Conservation (phyloP, 108 stramenopile genomes). For the Skeletonema menzelii region DNA sequence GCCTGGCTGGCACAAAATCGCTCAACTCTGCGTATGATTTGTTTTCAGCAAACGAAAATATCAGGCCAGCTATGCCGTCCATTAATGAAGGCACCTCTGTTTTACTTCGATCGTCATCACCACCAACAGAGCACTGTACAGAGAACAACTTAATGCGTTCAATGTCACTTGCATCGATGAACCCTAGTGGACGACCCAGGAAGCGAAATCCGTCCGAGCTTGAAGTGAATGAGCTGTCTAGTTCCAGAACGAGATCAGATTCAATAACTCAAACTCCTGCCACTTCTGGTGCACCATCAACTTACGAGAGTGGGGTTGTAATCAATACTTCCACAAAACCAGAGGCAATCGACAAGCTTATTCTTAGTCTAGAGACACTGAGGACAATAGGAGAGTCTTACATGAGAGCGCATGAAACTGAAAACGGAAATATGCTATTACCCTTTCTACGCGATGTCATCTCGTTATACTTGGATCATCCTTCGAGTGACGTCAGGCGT, state of each 20-base stretch:
- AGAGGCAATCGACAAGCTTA: slow-evolving; percentile 58
- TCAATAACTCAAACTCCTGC: not conserved
- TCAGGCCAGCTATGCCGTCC: slow-evolving; percentile 20
- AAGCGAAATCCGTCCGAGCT: slow-evolving; percentile 12
- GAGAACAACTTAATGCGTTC: slow-evolving; percentile 23
- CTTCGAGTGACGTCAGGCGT: slow-evolving; percentile 74
- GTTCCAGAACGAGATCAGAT: not conserved
- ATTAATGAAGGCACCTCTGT: slow-evolving; percentile 3
- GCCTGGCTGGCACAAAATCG: slow-evolving; percentile 70
- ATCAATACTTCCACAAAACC: slow-evolving; percentile 63
- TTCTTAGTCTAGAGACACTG: slow-evolving; percentile 85
- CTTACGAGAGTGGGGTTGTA: not conserved
- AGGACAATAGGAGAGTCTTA: slow-evolving; percentile 77
- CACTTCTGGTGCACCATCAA: not conserved
- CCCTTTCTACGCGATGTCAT: slow-evolving; percentile 87
- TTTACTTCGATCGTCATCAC: not conserved
- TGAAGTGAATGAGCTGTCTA: not conserved
- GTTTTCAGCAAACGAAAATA: slow-evolving; percentile 23
- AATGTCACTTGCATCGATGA: slow-evolving; percentile 35
- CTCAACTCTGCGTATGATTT: slow-evolving; percentile 32
- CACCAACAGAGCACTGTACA: slow-evolving; percentile 1
- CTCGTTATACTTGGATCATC: slow-evolving; percentile 71
- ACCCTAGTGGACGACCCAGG: slow-evolving; percentile 22
- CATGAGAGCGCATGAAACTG: slow-evolving; percentile 56
- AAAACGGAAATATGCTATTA: slow-evolving; percentile 69